Conservation (phyloP, 2,329 filamentous ascomycete species). For the Lasiodiplodia gonubiensis region DNA sequence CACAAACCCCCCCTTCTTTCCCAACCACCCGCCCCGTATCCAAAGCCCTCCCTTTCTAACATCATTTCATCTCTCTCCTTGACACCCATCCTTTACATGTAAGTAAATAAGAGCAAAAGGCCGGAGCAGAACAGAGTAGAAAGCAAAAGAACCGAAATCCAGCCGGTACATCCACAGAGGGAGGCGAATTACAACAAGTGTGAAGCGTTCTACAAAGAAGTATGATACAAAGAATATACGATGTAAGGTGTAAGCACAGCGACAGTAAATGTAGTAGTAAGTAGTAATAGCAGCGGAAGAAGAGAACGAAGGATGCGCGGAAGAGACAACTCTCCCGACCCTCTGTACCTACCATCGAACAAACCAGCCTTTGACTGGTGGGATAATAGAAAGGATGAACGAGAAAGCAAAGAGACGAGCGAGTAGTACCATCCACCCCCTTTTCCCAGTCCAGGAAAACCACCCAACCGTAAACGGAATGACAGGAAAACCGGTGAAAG, state of each 20-base stretch:
- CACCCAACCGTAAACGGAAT: background rate
- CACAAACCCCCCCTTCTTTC: background rate
- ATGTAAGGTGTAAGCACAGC: background rate
- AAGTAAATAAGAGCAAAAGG: background rate
- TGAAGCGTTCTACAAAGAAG: background rate
- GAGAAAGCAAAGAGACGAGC: background rate
- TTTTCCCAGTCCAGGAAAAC: background rate
- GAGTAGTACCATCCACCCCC: background rate
- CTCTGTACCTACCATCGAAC: background rate
- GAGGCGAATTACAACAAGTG: background rate
- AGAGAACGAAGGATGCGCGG: background rate
- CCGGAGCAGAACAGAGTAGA: background rate
- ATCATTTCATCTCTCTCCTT: background rate
- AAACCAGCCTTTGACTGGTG: background rate
- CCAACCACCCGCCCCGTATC: background rate
- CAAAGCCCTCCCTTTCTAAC: background rate
- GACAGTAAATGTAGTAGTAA: background rate
- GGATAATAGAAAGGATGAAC: background rate
- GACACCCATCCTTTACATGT: background rate
- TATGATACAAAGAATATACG: slow-evolving; percentile 9
- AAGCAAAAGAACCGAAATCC: background rate
- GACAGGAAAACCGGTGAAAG: background rate
- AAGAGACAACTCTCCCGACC: background rate
- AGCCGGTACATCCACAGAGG: background rate
- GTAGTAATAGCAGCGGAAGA: background rate